Base-by-base conservation (phyloP, 805 yeast genomes). In the Hanseniaspora osmophila region DNA sequence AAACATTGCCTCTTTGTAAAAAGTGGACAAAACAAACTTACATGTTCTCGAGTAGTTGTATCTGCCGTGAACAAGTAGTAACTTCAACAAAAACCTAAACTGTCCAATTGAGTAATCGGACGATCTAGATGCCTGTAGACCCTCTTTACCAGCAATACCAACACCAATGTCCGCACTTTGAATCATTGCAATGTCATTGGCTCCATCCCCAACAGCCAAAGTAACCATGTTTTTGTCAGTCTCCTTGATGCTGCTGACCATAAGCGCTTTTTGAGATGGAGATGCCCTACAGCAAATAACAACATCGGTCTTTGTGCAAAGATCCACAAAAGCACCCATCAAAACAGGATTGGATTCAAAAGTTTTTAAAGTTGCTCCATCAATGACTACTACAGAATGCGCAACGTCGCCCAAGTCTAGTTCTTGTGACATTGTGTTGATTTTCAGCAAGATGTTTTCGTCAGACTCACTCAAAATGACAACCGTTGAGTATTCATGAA, bases 151-250 rank as follows among this genome's bases (percentile, higher is more conserved):
- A 1, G 97, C 88, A 44, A 92, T 92, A 29, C 98, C 98, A 50
- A 92, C 76, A 29, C 99, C 99, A 46, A 92, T 86, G 62, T 92
- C 97, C 0, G 99, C 99, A 57, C 94, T 82, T 65, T 92, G 96
- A 50, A 92, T 92, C 99, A 92, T 92, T 1, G 99, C 97, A 59
- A 92, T 88, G 63, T 92, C 99, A 59, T 92, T 92, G 2, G 99
- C 99, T 51, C 99, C 99, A 65, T 92, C 99, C 7, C 99, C 99
- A 58, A 92, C 84, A 0, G 98, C 98, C 49, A 92, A 69, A 0
- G 96, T 86, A 6, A 92, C 96, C 37, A 84, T 72, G 1, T 65
- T 64, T 43, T 71, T 78, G 54, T 81, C 73, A 47, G 80, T 65
- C n/a, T 71, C 66, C 44, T 97, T 71, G n/a, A 94, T 86, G 32